Conservation (phyloP, 768 basidiomycete species). For the Erythrobasidium yunnanense region DNA sequence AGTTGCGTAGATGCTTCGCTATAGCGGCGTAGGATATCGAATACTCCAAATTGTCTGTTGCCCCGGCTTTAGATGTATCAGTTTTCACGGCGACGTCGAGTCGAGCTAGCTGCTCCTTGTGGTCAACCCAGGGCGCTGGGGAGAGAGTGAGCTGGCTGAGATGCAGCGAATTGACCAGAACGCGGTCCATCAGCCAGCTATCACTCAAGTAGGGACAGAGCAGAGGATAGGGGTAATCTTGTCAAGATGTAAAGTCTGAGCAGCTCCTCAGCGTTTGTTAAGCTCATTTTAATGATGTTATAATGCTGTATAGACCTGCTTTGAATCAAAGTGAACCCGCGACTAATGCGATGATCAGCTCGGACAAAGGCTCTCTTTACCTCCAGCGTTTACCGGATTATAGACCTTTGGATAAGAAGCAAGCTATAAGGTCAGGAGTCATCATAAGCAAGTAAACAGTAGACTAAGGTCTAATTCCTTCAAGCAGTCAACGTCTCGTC, state of each 20-base stretch:
- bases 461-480: too few relatives aligned
- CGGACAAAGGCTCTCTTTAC: too few relatives aligned
- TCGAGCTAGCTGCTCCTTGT: constrained; percentile 5
- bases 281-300: too few relatives aligned
- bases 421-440: too few relatives aligned
- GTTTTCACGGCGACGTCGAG: constrained; percentile 4
- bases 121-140: constrained; percentile 3
- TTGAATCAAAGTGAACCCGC: too few relatives aligned
- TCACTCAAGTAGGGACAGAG: background rate
- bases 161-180: constrained; percentile 5
- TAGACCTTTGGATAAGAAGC: too few relatives aligned
- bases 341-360: too few relatives aligned
- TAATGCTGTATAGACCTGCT: too few relatives aligned
- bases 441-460: too few relatives aligned
- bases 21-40: constrained; percentile 23
- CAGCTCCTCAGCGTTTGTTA: background rate
- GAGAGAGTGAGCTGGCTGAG: constrained; percentile 7
- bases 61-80: constrained; percentile 19
- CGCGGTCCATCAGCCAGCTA: constrained; percentile 10
- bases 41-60: constrained; percentile 18
- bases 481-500: too few relatives aligned
- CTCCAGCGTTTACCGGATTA: too few relatives aligned
- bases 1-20: constrained; percentile 7
- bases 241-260: background rate
- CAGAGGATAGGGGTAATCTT: background rate